These are phyloP conservation scores for Pichia phayaonensis DNA, from an alignment of 805 yeast genomes.

Conservation along the genomic window DNA sequence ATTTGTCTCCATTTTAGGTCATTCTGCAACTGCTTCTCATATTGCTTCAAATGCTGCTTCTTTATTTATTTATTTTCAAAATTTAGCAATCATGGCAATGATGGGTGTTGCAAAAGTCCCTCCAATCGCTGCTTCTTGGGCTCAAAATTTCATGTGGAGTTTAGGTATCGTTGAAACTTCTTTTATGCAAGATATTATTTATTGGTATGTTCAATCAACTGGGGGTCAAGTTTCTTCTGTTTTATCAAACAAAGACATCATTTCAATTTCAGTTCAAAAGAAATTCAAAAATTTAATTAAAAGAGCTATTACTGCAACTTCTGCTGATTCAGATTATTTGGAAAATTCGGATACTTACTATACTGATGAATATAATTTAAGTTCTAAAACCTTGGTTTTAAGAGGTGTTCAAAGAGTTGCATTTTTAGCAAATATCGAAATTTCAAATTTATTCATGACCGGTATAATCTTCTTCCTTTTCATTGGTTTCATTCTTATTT, in stretches of 20 bases:
- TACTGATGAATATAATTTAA: slow-evolving; percentile 58
- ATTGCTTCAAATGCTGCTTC: slow-evolving; percentile 95
- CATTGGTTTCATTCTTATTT: slow-evolving; percentile 55
- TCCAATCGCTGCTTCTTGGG: slow-evolving; percentile 92
- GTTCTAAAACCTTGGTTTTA: slow-evolving; percentile 67
- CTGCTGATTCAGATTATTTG: slow-evolving; percentile 37
- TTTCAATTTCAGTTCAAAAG: slow-evolving; percentile 85
- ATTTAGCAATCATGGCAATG: slow-evolving; percentile 87
- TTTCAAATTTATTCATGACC: slow-evolving; percentile 80
- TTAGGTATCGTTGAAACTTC: slow-evolving; percentile 75
- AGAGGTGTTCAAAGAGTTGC: slow-evolving; percentile 93
- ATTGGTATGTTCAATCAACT: slow-evolving; percentile 83
- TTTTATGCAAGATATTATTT: slow-evolving; percentile 79
- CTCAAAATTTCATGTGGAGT: slow-evolving; percentile 89
- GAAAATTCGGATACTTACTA: slow-evolving; percentile 50
- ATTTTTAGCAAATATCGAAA: slow-evolving; percentile 74
- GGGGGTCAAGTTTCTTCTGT: slow-evolving; percentile 84
- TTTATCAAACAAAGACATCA: slow-evolving; percentile 49
- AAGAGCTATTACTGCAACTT: slow-evolving; percentile 33
- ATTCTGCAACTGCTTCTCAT: slow-evolving; percentile 89
- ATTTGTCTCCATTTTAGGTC: slow-evolving; percentile 77
- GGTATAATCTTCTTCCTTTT: slow-evolving; percentile 78
- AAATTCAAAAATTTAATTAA: slow-evolving; percentile 11
- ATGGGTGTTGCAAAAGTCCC: slow-evolving; percentile 90
- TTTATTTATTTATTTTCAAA: slow-evolving; percentile 88